Percentiles rank a stretch among this genome's conserved stretches.
Conservation (phyloP, 192 early-diverging fungal genomes). For the Dimargaris cristalligena region DNA sequence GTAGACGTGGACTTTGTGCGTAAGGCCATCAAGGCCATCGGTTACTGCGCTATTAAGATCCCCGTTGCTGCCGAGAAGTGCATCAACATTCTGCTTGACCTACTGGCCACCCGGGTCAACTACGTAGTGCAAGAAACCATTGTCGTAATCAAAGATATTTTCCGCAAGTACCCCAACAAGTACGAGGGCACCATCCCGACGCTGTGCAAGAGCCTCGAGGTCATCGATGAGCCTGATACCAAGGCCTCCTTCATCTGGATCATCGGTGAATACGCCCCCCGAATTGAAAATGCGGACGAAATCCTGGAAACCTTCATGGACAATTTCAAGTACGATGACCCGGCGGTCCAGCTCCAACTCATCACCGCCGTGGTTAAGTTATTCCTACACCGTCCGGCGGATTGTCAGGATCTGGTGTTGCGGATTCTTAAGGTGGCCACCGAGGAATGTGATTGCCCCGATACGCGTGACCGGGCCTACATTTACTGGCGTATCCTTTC, state of each 20-base stretch:
- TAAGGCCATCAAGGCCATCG: conserved; percentile 89
- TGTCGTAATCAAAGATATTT: conserved; percentile 96
- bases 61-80: conserved; percentile 71
- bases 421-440: conserved; percentile 75
- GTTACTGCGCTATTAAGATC: conserved; percentile 94
- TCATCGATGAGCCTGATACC: conserved; percentile 92
- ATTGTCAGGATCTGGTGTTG: conserved; percentile 76
- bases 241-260: conserved; percentile 99
- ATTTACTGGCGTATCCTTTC: conserved; percentile 95
- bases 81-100: conserved; percentile 67
- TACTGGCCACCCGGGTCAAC: conserved; percentile 90
- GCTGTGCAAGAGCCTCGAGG: conserved; percentile 89
- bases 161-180: conserved; percentile 92
- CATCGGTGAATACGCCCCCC: conserved; percentile 92
- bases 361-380: conserved; percentile 83
- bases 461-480: conserved; percentile 90
- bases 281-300: conserved; percentile 92
- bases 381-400: conserved; percentile 78
- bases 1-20: conserved; percentile 97
- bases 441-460: conserved; percentile 78
- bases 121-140: conserved; percentile 98
- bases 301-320: conserved; percentile 79
- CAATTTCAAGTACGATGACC: conserved; percentile 70
- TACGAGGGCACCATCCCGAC: conserved; percentile 88
- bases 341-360: conserved; percentile 79